Evolutionary conservation across 345 rosid species (phyloP).

Genomic region (Melaleuca alternifolia): DNA sequence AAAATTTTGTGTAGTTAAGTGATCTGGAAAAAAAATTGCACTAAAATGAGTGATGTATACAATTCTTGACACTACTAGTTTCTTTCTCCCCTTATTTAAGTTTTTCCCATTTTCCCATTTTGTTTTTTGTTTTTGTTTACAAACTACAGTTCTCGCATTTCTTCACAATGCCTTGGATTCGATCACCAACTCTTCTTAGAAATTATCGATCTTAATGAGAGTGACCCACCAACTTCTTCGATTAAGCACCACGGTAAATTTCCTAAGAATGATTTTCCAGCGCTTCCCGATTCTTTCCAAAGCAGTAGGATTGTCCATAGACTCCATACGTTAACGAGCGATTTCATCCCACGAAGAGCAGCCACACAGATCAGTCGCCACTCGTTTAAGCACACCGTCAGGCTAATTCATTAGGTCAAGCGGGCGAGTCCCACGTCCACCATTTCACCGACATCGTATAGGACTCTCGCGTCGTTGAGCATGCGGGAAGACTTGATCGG

Average conservation of each 20-base stretch:
- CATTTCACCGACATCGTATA: not conserved
- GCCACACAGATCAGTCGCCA: not conserved
- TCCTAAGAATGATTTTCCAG: not conserved
- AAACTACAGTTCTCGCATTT: not conserved
- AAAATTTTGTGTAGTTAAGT: too few species aligned
- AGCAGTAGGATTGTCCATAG: not conserved
- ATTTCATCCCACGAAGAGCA: not conserved
- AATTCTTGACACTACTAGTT: too few species aligned
- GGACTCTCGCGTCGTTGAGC: not conserved
- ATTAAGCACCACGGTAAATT: not conserved
- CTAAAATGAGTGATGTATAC: too few species aligned
- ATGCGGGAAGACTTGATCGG: not conserved
- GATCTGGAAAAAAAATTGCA: too few species aligned
- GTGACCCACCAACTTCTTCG: not conserved
- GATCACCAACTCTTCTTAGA: not conserved
- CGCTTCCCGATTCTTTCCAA: not conserved
- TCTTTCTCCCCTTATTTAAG: too few species aligned
- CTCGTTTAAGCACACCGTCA: not conserved
- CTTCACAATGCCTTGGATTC: not conserved
- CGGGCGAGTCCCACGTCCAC: not conserved
- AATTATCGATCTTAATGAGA: not conserved
- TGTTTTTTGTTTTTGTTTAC: not conserved
- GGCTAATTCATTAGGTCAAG: not conserved
- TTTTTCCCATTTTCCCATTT: not conserved
- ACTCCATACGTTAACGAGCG: rapidly evolving